phyloP scores from a whole-genome alignment of 805 yeast genomes.

The Yarrowia alimentaria region DNA sequence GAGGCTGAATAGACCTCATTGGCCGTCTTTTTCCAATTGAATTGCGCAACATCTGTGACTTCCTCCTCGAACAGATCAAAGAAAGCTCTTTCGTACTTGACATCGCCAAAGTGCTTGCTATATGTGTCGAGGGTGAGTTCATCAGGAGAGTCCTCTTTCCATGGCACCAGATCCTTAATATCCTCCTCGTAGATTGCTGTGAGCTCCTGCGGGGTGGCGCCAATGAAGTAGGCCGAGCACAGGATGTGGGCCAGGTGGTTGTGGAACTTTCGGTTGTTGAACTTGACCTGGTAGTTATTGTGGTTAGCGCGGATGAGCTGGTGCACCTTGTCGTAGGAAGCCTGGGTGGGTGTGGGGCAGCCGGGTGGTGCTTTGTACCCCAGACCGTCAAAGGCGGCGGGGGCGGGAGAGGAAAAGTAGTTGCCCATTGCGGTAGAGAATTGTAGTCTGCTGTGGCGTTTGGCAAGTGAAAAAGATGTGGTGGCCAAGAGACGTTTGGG shows the following conservation, averaged over 20 bases:
- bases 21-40: slow-evolving; percentile 40
- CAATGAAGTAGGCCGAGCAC: slow-evolving; percentile 42
- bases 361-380: slow-evolving; percentile 8
- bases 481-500: too few relatives aligned
- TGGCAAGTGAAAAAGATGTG: too few relatives aligned
- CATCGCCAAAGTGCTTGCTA: slow-evolving; percentile 37
- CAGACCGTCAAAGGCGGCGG: slow-evolving; percentile 10
- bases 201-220: slow-evolving; percentile 40
- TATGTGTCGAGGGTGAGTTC: slow-evolving; percentile 42
- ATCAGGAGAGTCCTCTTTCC: slow-evolving; percentile 44
- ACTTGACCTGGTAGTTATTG: slow-evolving; percentile 36
- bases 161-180: slow-evolving; percentile 33
- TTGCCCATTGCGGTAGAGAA: too few relatives aligned
- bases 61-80: slow-evolving; percentile 43
- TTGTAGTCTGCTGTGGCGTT: too few relatives aligned
- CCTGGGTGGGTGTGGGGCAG: slow-evolving; percentile 28
- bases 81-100: slow-evolving; percentile 40
- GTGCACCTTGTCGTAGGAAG: slow-evolving; percentile 33
- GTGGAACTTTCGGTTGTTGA: slow-evolving; percentile 36
- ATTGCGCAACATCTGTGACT: slow-evolving; percentile 37
- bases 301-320: slow-evolving; percentile 40
- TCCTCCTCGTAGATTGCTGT: slow-evolving; percentile 37
- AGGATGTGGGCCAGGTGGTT: slow-evolving; percentile 40
- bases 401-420: too few relatives aligned
- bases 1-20: slow-evolving; percentile 13